These are phyloP conservation scores for Penicillium crystallinum DNA, from an alignment of 495 filamentous ascomycete species.

Conservation along the genomic window DNA sequence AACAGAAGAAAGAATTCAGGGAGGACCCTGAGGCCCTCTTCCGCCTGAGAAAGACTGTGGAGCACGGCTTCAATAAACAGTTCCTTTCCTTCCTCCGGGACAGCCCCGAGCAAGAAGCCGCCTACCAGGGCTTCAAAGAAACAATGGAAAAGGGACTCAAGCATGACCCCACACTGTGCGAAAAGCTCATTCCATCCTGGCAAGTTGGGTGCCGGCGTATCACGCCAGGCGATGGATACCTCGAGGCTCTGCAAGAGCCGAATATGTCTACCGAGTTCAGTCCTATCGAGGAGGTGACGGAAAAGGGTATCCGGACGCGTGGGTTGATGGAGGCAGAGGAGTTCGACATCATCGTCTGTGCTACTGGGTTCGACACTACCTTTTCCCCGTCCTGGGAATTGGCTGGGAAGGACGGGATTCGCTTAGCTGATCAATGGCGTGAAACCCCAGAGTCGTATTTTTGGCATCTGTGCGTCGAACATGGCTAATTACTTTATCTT, in stretches of 20 bases:
- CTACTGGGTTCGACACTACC: slow-evolving; percentile 44
- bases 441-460: slow-evolving; percentile 30
- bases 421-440: slow-evolving; percentile 19
- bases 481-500: slow-evolving; percentile 49
- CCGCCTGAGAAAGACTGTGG: too few species aligned
- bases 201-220: slow-evolving; percentile 40
- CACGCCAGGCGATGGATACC: slow-evolving; percentile 33
- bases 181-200: slow-evolving; percentile 34
- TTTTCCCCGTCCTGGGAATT: slow-evolving; percentile 31
- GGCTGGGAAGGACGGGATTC: slow-evolving; percentile 27
- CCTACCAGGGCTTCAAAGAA: too few species aligned
- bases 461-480: slow-evolving; percentile 30
- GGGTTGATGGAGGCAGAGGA: slow-evolving; percentile 15
- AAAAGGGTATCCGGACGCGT: slow-evolving; percentile 38
- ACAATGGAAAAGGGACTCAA: too few species aligned
- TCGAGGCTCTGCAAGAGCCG: slow-evolving; percentile 29
- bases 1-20: slow-evolving; percentile 22
- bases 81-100: too few species aligned
- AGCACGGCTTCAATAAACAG: too few species aligned
- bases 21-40: slow-evolving; percentile 8
- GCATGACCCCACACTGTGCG: slow-evolving; percentile 33
- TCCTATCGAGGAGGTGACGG: slow-evolving; percentile 44
- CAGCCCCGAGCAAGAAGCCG: neutral
- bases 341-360: slow-evolving; percentile 46
- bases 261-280: slow-evolving; percentile 46